phyloP scores from a whole-genome alignment of 495 filamentous ascomycete genomes.

The Penicillium fimorum region DNA sequence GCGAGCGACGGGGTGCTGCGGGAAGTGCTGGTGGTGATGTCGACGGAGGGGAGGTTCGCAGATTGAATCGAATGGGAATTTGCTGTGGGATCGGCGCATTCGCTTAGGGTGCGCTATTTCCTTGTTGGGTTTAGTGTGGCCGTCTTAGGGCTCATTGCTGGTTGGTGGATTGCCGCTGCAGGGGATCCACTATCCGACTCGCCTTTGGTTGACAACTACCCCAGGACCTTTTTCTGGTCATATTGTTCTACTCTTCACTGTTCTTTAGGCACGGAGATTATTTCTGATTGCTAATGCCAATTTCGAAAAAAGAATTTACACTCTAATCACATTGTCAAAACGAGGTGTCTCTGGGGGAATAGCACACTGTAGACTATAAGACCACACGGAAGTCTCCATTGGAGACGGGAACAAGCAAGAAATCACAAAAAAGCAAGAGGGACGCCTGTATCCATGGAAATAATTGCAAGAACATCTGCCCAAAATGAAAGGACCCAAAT shows the following conservation, averaged over 20 bases:
- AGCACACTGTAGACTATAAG: slow-evolving; percentile 18
- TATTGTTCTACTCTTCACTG: not conserved
- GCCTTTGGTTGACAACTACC: slow-evolving; percentile 15
- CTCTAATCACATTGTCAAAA: slow-evolving; percentile 8
- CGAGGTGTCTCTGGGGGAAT: slow-evolving; percentile 1
- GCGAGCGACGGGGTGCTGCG: slow-evolving; percentile 45
- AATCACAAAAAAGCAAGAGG: slow-evolving; percentile 11
- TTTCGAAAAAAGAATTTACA: slow-evolving; percentile 7
- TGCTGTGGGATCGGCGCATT: slow-evolving; percentile 43
- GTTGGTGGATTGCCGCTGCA: not conserved
- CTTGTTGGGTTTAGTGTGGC: slow-evolving; percentile 26
- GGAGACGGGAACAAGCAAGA: slow-evolving; percentile 6
- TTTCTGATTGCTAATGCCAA: not conserved
- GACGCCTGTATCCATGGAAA: slow-evolving; percentile 27
- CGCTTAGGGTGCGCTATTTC: slow-evolving; percentile 43
- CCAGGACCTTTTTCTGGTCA: not conserved
- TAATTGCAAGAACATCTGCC: slow-evolving; percentile 14
- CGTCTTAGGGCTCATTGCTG: slow-evolving; percentile 11
- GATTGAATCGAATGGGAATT: slow-evolving; percentile 37
- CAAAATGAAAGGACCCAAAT: slow-evolving; percentile 20
- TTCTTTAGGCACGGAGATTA: not conserved
- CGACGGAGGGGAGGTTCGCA: slow-evolving; percentile 37
- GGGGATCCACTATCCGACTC: slow-evolving; percentile 3
- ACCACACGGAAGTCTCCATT: slow-evolving; percentile 6
- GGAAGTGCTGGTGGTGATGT: slow-evolving; percentile 39